Conservation (phyloP, 2,329 filamentous ascomycete genomes). For the Claviceps monticola region DNA sequence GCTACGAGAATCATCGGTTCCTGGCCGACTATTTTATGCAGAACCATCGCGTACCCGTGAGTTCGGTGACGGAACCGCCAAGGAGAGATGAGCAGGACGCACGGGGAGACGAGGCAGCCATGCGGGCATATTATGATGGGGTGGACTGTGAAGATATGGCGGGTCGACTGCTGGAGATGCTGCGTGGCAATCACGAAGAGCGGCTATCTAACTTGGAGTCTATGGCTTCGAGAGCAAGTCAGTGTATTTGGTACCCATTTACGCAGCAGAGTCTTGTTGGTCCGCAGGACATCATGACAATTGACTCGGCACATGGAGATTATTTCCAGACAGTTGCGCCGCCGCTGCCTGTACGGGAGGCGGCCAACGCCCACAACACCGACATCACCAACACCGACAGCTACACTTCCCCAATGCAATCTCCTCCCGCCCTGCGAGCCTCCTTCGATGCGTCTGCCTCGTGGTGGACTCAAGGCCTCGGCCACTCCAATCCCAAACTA, state of each 20-base stretch:
- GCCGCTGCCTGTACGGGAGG: not conserved
- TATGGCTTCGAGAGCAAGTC: constrained; percentile 47
- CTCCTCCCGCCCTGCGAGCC: constrained; percentile 22
- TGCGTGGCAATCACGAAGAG: constrained; percentile 38
- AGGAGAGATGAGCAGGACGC: constrained; percentile 21
- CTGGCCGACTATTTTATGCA: constrained; percentile 52
- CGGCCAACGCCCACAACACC: not conserved
- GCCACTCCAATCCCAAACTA: constrained; percentile 60
- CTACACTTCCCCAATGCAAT: too few species aligned
- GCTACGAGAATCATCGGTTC: constrained; percentile 56
- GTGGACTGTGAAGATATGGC: constrained; percentile 26
- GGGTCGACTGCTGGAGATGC: constrained; percentile 30
- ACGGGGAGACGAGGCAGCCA: constrained; percentile 37
- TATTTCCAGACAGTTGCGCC: constrained; percentile 49
- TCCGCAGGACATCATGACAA: constrained; percentile 51
- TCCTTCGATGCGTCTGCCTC: constrained; percentile 76
- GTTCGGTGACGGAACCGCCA: constrained; percentile 47
- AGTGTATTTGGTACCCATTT: constrained; percentile 74
- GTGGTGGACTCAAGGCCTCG: constrained; percentile 85
- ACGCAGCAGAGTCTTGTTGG: constrained; percentile 60
- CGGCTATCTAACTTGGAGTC: constrained; percentile 45
- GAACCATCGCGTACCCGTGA: constrained; percentile 41
- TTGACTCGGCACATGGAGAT: constrained; percentile 70
- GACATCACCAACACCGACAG: not conserved
- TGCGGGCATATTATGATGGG: constrained; percentile 50